Conservation (phyloP, 805 yeast genomes). For the Brettanomyces anomalus region DNA sequence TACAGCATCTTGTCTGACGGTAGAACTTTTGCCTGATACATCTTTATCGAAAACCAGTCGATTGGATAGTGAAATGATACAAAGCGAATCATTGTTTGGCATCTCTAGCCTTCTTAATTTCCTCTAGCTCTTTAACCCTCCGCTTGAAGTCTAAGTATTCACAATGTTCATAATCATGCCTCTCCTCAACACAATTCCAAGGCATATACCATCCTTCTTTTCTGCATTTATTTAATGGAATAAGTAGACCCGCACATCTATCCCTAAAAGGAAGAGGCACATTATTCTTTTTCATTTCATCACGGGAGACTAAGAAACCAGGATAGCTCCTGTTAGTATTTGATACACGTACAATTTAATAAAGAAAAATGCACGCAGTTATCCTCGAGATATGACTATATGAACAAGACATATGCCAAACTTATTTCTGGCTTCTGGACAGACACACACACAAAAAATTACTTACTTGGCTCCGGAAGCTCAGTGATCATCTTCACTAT, state of each 20-base stretch:
- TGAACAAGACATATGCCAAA: no score
- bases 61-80: no score
- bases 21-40: no score
- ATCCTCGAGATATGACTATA: no score
- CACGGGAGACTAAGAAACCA: conserved; percentile 52
- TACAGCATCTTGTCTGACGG: no score
- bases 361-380: no score
- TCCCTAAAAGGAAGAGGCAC: conserved; percentile 78
- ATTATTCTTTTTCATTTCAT: conserved; percentile 72
- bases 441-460: no score
- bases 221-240: conserved; percentile 57
- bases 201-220: conserved; percentile 49
- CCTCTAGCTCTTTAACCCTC: conserved; percentile 65
- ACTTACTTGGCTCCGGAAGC: conserved; percentile 35
- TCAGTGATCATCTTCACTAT: conserved; percentile 24
- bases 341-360: no score
- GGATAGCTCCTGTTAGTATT: no score
- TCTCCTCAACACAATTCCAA: conserved; percentile 68
- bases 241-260: conserved; percentile 62
- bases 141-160: conserved; percentile 74
- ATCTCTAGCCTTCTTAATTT: conserved; percentile 35
- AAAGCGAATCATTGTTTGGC: conserved; percentile 3
- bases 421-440: no score
- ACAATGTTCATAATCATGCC: conserved; percentile 80
- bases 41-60: no score